phyloP scores from a whole-genome alignment of 176 grass and related monocot genomes.

The Hsuehochloa calcarea region DNA sequence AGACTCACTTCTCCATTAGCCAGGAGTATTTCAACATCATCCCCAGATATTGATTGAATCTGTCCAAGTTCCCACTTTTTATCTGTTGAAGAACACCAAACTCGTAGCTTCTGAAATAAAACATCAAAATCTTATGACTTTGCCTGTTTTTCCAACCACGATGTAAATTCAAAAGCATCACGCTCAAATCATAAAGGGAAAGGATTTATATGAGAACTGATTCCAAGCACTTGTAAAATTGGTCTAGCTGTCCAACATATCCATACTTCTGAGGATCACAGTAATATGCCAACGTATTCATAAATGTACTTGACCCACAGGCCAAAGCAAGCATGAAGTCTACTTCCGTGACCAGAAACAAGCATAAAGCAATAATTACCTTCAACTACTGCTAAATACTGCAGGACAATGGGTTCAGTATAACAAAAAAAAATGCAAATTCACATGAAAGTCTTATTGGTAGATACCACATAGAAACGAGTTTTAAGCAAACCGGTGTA shows the following conservation, averaged over 20 bases:
- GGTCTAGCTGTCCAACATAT: slow-evolving; percentile 15
- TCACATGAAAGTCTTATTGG: slow-evolving; percentile 11
- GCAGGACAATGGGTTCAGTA: not conserved
- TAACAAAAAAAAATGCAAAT: not conserved
- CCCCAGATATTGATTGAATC: slow-evolving; percentile 72
- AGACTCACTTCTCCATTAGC: slow-evolving; percentile 65
- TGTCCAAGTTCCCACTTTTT: slow-evolving; percentile 78
- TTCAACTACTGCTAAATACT: not conserved
- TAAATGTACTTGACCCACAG: slow-evolving; percentile 7
- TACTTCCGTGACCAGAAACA: slow-evolving; percentile 1
- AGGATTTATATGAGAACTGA: slow-evolving; percentile 21
- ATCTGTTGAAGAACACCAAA: slow-evolving; percentile 75
- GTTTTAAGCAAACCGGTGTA: not conserved
- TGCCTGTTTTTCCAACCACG: not conserved
- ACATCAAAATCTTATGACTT: slow-evolving; percentile 9
- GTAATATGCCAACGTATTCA: slow-evolving; percentile 8
- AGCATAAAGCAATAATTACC: not conserved
- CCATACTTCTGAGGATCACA: slow-evolving; percentile 18
- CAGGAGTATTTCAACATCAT: slow-evolving; percentile 68
- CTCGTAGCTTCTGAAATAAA: slow-evolving; percentile 76
- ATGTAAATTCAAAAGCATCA: slow-evolving; percentile 14
- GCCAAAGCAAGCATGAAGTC: not conserved
- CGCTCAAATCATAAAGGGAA: not conserved
- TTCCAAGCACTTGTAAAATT: not conserved
- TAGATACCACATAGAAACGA: not conserved